A percentile compares a stretch with the other conserved stretches of the same genome.
Evolutionary conservation across 139 green algal genomes (phyloP).

Genomic region (Chlorella sp.): DNA sequence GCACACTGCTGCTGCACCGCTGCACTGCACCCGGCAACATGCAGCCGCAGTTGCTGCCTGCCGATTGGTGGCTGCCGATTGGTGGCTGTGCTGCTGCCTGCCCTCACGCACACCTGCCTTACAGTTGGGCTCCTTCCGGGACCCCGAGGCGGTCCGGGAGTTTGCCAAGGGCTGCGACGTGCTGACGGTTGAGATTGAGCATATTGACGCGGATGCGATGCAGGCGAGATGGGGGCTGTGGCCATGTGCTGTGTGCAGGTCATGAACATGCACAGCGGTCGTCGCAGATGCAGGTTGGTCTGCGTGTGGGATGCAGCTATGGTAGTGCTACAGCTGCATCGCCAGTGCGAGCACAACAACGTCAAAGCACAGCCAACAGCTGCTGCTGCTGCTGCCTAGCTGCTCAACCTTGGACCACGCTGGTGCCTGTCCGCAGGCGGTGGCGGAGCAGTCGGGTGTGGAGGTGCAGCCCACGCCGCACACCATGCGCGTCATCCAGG

Average conservation of each 20-base stretch:
- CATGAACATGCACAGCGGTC: conserved; percentile 25
- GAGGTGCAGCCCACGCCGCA: conserved; percentile 85
- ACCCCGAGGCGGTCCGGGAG: conserved; percentile 72
- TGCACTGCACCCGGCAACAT: too few species aligned
- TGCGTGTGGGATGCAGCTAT: too few species aligned
- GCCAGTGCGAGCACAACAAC: too few species aligned
- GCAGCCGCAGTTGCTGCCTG: too few species aligned
- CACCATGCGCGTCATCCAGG: conserved; percentile 79
- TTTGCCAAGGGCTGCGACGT: conserved; percentile 88
- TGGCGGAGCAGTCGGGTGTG: conserved; percentile 58
- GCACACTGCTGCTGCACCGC: too few species aligned
- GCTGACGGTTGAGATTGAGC: conserved; percentile 99
- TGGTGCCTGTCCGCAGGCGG: conserved; percentile 38
- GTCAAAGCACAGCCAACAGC: too few species aligned
- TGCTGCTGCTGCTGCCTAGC: too few species aligned
- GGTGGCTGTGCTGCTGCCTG: too few species aligned
- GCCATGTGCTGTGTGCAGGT: neutral
- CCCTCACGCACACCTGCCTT: too few species aligned
- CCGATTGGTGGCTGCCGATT: too few species aligned
- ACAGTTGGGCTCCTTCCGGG: conserved; percentile 75
- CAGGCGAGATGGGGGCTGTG: conserved; percentile 37
- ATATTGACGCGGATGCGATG: conserved; percentile 92
- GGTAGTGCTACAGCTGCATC: too few species aligned
- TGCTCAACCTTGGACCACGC: neutral
- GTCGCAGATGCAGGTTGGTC: neutral